Evolutionary conservation across 768 basidiomycete species (phyloP).

Genomic region (Boletus reticuloceps): DNA sequence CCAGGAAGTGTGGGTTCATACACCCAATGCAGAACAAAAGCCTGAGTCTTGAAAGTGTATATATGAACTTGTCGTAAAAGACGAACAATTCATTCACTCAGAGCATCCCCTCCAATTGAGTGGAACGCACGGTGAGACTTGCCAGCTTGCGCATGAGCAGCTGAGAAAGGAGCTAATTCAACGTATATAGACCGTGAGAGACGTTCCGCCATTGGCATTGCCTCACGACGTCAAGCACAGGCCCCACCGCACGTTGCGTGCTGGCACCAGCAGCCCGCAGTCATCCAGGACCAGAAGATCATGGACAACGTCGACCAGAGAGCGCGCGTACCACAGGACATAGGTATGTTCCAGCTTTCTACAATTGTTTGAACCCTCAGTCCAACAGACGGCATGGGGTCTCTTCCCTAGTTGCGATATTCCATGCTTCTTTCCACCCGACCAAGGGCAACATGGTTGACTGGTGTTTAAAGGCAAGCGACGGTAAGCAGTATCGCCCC

Average conservation of each 20-base stretch:
- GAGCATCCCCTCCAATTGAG: no score
- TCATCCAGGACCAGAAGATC: constrained; percentile 6
- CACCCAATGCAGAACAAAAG: neutral
- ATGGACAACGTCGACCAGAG: constrained; percentile 31
- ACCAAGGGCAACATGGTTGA: constrained; percentile 78
- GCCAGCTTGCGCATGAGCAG: no score
- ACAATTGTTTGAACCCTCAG: neutral
- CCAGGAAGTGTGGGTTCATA: neutral
- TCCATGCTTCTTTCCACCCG: constrained; percentile 82
- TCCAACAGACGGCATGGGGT: neutral
- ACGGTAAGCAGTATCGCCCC: constrained; percentile 43
- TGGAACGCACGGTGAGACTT: no score
- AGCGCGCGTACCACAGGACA: constrained; percentile 47
- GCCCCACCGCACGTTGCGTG: constrained; percentile 17
- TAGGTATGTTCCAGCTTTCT: constrained; percentile 37
- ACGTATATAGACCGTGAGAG: constrained; percentile 28
- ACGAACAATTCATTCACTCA: no score
- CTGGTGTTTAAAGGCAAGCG: constrained; percentile 70
- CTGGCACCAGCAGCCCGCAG: constrained; percentile 23
- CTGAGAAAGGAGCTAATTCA: constrained; percentile 17
- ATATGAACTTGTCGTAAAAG: neutral
- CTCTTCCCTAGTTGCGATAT: constrained; percentile 62
- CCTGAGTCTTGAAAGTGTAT: neutral
- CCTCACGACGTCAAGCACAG: constrained; percentile 19
- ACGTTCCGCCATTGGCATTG: constrained; percentile 17